Evolutionary conservation across 2,329 filamentous ascomycete genomes (phyloP).

Genomic region (Colletotrichum sp.): DNA sequence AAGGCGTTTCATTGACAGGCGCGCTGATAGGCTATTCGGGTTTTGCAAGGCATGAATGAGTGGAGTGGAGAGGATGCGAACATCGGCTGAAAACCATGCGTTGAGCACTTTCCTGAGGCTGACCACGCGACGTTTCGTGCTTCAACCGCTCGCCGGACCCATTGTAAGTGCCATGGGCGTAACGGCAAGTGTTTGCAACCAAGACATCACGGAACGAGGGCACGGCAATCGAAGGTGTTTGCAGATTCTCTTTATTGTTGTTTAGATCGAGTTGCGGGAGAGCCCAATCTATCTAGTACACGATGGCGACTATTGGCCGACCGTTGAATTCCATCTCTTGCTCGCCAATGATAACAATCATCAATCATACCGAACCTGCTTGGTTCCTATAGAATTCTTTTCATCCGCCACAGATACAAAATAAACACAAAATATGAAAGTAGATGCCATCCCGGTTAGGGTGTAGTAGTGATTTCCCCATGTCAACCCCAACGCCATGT

Average conservation of each 20-base stretch:
- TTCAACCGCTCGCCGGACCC: not conserved
- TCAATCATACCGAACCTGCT: conserved; percentile 19
- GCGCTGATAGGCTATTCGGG: not conserved
- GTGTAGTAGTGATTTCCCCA: conserved; percentile 6
- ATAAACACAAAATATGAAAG: not conserved
- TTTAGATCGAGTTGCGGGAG: conserved; percentile 15
- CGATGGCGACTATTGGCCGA: not conserved
- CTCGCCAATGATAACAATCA: conserved; percentile 12
- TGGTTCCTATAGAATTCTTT: conserved; percentile 16
- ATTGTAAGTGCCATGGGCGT: not conserved
- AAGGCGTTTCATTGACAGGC: not conserved
- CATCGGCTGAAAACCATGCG: not conserved
- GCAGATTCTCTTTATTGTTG: not conserved
- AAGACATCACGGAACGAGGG: not conserved
- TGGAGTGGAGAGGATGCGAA: not conserved
- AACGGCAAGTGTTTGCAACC: not conserved
- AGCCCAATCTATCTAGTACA: conserved; percentile 18
- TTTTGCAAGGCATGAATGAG: not conserved
- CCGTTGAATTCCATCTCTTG: not conserved
- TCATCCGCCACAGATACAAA: conserved; percentile 1
- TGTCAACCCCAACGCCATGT: conserved; percentile 13
- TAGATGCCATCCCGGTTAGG: conserved; percentile 15
- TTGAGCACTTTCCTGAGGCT: not conserved
- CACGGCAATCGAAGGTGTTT: not conserved
- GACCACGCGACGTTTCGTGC: conserved; percentile 13